phyloP scores from a whole-genome alignment of 768 basidiomycete species.

The Cyclocybe aegerita region DNA sequence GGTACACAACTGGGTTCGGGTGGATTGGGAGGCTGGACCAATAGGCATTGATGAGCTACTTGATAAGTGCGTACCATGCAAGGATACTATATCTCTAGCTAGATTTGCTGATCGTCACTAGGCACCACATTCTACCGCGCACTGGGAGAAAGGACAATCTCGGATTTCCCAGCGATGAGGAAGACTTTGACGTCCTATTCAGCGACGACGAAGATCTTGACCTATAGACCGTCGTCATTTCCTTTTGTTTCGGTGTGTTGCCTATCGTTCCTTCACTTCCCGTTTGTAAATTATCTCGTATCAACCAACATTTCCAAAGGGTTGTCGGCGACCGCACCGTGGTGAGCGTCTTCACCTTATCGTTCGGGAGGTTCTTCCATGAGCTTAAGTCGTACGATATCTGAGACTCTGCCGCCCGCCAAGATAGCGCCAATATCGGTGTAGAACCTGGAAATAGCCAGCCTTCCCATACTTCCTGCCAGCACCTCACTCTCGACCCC shows the following conservation, averaged over 20 bases:
- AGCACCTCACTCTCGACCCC: no score
- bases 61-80: slow-evolving; percentile 46
- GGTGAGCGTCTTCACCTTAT: no score
- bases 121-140: slow-evolving; percentile 24
- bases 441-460: no score
- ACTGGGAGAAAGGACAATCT: slow-evolving; percentile 39
- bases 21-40: slow-evolving; percentile 79
- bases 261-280: no score
- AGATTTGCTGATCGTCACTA: slow-evolving; percentile 8
- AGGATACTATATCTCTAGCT: background rate
- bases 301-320: no score
- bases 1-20: slow-evolving; percentile 87
- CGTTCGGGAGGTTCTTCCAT: no score
- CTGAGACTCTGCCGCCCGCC: no score
- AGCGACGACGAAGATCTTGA: slow-evolving; percentile 46
- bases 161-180: slow-evolving; percentile 50
- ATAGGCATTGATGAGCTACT: slow-evolving; percentile 71
- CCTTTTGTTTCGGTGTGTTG: background rate
- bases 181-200: slow-evolving; percentile 53
- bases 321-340: no score
- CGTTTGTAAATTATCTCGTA: no score
- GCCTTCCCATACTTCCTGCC: no score
- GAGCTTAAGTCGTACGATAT: no score
- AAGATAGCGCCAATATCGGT: no score
- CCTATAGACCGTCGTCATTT: background rate